A percentile compares a stretch with the other conserved stretches of the same genome.
These are phyloP conservation scores for Candida ovalis DNA, from an alignment of 805 yeast species.

Conservation along the genomic window DNA sequence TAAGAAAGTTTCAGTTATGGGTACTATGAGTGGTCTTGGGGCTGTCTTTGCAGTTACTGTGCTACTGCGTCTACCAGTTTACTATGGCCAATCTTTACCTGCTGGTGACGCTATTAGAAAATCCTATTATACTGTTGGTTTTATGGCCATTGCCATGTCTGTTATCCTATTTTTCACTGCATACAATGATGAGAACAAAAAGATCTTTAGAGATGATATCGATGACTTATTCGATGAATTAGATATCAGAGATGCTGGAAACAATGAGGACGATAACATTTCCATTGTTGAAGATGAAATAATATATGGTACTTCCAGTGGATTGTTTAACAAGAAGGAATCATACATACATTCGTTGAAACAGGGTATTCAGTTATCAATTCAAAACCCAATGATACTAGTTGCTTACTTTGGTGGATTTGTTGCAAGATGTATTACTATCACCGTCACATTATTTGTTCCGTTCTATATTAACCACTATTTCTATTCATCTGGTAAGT, in stretches of 20 bases:
- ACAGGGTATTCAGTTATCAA: conserved; percentile 46
- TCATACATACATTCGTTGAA: conserved; percentile 39
- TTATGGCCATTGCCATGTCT: conserved; percentile 36
- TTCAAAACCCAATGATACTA: conserved; percentile 42
- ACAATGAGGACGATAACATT: conserved; percentile 15
- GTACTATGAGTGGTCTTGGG: conserved; percentile 61
- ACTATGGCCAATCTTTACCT: conserved; percentile 37
- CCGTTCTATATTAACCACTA: conserved; percentile 61
- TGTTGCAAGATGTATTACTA: conserved; percentile 61
- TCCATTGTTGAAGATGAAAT: conserved; percentile 12
- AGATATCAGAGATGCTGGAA: conserved; percentile 27
- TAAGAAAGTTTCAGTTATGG: conserved; percentile 55
- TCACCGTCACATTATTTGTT: conserved; percentile 53
- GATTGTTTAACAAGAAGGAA: conserved; percentile 11
- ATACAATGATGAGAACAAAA: conserved; percentile 40
- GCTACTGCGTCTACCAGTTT: conserved; percentile 55
- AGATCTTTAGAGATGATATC: conserved; percentile 27
- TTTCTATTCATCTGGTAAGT: conserved; percentile 48
- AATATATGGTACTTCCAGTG: conserved; percentile 9
- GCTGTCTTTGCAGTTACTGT: conserved; percentile 59
- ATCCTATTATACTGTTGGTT: conserved; percentile 49
- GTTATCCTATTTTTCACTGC: conserved; percentile 38
- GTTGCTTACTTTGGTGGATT: conserved; percentile 60
- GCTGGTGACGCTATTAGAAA: conserved; percentile 41
- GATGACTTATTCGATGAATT: conserved; percentile 32